A percentile compares a stretch with the other conserved stretches of the same genome.
phyloP scores from a whole-genome alignment of 31 red algal genomes.

The Odonthalia washingtoniensis region DNA sequence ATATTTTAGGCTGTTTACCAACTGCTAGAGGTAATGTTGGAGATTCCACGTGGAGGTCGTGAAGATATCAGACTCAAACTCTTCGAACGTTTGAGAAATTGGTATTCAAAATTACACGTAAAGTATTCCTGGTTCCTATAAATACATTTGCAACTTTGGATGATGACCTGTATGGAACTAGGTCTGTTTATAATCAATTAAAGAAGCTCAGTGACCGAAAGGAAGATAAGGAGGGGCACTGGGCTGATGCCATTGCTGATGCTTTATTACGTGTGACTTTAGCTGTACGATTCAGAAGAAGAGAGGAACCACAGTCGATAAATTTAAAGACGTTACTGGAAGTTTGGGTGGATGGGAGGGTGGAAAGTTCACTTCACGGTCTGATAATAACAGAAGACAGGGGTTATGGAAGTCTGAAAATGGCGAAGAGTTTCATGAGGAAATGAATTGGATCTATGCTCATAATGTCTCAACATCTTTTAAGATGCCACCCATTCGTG shows the following conservation, averaged over 20 bases:
- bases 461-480: background rate
- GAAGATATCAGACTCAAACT: background rate
- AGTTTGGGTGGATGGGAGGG: background rate
- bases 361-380: background rate
- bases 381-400: slow-evolving; percentile 3
- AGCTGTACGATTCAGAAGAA: background rate
- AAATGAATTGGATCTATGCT: background rate
- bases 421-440: no score
- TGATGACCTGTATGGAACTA: slow-evolving; percentile 28
- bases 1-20: no score
- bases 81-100: background rate
- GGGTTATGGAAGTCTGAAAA: no score
- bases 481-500: background rate
- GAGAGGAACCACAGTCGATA: background rate
- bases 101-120: background rate
- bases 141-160: background rate
- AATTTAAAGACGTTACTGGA: background rate
- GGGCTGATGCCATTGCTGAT: background rate
- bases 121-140: background rate
- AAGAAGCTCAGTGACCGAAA: background rate
- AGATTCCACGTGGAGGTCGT: background rate
- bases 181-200: background rate
- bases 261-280: background rate
- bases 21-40: background rate
- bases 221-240: slow-evolving; percentile 11